Base-by-base conservation (phyloP, 805 yeast genomes). In the Metschnikowia proteae region DNA sequence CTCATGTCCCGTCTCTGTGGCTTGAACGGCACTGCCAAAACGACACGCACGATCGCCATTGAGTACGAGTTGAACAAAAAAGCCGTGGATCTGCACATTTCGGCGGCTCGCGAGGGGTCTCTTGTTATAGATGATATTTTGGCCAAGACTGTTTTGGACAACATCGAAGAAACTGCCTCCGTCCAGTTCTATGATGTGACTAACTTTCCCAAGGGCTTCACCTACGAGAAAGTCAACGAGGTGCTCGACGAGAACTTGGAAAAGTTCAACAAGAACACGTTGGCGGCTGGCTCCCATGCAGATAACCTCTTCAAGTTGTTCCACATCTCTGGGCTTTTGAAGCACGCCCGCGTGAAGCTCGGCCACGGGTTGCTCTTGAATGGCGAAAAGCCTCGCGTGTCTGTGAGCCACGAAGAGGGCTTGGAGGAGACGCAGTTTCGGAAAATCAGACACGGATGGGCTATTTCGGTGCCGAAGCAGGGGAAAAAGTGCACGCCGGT, bases 161-260 rank as follows among this genome's bases (percentile, higher is more conserved):
- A 54, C 29, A 57, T 72, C 6, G 34, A 53, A 17, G 25, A 52
- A 4, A 52, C 56, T 25, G 38, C 49, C 1, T 46, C 63, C 4
- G 56, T 72, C 5, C 63, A 58, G 45, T 60, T 63, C 35, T 65
- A 55, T 44, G 52, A 35, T 6, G 70, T 61, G 1, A 39, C 43
- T 3, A 63, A 66, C 46, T 66, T 69, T 45, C 76, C 76, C 4
- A 49, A 57, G 29, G 62, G 63, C 11, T 72, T 78, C 38, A 84
- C 92, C 5, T 91, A 91, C 62, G 66, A 71, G 0, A 70, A 78
- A 11, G 94, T 88, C 0, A 83, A 86, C 58, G 52, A 61, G 10
- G 67, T 83, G 0, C 63, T 86, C 43, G 54, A 59, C 6, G 65
- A 65, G 33, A 54, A 50, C 23, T 36, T 53, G 3, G 31, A 38